Evolutionary conservation across 768 basidiomycete species (phyloP).

Genomic region (Pleurotus salmoneostramineus): DNA sequence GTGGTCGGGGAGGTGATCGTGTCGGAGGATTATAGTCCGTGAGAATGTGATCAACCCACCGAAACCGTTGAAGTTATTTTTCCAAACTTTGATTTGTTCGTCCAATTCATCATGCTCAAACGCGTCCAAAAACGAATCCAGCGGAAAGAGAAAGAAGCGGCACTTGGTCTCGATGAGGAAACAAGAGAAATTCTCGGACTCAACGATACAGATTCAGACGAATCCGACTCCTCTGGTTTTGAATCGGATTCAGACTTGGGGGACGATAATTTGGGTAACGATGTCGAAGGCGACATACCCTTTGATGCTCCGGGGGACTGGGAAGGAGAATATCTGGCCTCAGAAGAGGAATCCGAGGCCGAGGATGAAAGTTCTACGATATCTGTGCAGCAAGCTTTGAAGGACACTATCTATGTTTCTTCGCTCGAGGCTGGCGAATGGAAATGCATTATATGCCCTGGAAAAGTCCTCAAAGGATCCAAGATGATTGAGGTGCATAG

Average conservation of each 20-base stretch:
- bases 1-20: no score
- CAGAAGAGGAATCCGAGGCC: constrained; percentile 11
- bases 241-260: constrained; percentile 20
- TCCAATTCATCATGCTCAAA: constrained; percentile 64
- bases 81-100: not conserved
- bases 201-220: constrained; percentile 56
- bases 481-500: constrained; percentile 56
- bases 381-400: constrained; percentile 55
- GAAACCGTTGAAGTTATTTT: no score
- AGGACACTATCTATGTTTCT: constrained; percentile 59
- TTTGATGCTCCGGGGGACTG: constrained; percentile 24
- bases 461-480: constrained; percentile 61
- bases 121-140: constrained; percentile 64
- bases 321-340: constrained; percentile 13
- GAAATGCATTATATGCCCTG: constrained; percentile 67
- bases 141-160: constrained; percentile 60
- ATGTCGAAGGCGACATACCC: constrained; percentile 14
- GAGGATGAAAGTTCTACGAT: constrained; percentile 39
- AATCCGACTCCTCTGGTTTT: constrained; percentile 23
- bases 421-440: constrained; percentile 51
- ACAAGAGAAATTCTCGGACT: constrained; percentile 61
- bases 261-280: constrained; percentile 16
- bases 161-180: constrained; percentile 61
- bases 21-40: no score
- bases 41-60: not conserved